Evolutionary conservation across 345 rosid species (phyloP), one percentile per base, ranked within the genome.

Genomic region (Brassica napus): DNA sequence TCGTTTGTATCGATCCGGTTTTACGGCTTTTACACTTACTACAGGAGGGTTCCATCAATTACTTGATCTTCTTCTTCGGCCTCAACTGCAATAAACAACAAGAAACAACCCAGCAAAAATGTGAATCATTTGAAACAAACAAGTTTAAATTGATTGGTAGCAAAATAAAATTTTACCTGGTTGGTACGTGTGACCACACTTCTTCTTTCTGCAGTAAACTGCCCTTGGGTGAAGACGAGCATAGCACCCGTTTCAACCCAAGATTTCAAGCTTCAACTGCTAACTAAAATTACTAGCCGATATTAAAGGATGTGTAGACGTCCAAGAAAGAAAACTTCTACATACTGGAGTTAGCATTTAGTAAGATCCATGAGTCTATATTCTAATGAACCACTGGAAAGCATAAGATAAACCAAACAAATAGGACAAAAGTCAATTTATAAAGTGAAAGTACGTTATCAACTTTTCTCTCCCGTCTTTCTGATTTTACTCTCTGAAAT

Each of bases 101-200:
- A 59, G 30, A 6, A 11, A 66, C 30, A 1, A 15, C 0, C 5
- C 2, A 18, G 1, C 26, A 4, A 49, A 10, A 4, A 2, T 5
- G 32, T 31, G 23, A 31, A 57, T 8, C 24, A 6, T 6, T 54
- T 16, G 24, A 16, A 6, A 7, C 7, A 16, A 65, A 65, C 28
- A 35, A 4, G 15, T 16, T 35, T 35, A 35, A 1, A 49, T 49
- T 54, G 59, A 54, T 54, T 54, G 23, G 59, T 54, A 16, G 10
- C 59, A 54, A 54, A 54, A 39, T 34, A 34, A 34, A 16, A 2
- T 0, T 54, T 15, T 54, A 54, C 74, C 94, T 90, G 93, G 68
- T 90, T 92, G 89, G 93, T 92, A 76, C 90, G 97, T 92, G 77
- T 92, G 97, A 6, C 97, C 97, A 39, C 97, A 92, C 80, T 92